These are phyloP conservation scores for Schwanniomyces vanrijiae DNA, from an alignment of 805 yeast genomes.

Conservation along the genomic window DNA sequence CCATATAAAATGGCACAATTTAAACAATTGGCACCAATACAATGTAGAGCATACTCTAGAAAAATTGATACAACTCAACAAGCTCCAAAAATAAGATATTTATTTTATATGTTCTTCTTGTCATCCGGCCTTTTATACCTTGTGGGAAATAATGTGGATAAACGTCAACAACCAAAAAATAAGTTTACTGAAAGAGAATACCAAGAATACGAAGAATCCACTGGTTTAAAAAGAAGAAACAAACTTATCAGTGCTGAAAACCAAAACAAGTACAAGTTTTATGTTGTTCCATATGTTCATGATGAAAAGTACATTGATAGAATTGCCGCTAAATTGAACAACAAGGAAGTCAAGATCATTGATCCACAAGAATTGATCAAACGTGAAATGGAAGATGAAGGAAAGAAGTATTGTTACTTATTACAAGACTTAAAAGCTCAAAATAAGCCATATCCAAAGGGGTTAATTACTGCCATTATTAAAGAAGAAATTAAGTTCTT, in stretches of 20 bases:
- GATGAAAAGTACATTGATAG: conserved; percentile 16
- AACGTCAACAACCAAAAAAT: conserved; percentile 26
- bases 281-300: conserved; percentile 37
- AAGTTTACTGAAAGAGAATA: conserved; percentile 52
- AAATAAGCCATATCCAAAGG: conserved; percentile 36
- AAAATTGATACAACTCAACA: conserved; percentile 6
- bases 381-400: conserved; percentile 41
- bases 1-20: background rate
- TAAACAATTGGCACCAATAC: background rate
- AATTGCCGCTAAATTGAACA: conserved; percentile 16
- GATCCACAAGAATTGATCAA: conserved; percentile 53
- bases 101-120: conserved; percentile 33
- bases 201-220: conserved; percentile 45
- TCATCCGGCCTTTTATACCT: conserved; percentile 32
- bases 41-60: background rate
- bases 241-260: conserved; percentile 39
- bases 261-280: conserved; percentile 40
- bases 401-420: conserved; percentile 51
- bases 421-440: conserved; percentile 42
- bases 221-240: conserved; percentile 52
- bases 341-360: conserved; percentile 37
- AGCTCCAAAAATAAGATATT: conserved; percentile 34
- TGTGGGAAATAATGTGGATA: conserved; percentile 29
- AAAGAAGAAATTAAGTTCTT: conserved; percentile 35
- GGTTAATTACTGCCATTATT: conserved; percentile 52